Evolutionary conservation across 2,329 filamentous ascomycete species (phyloP), one percentile per base, ranked within the genome.

Genomic region (Curvularia sp.): DNA sequence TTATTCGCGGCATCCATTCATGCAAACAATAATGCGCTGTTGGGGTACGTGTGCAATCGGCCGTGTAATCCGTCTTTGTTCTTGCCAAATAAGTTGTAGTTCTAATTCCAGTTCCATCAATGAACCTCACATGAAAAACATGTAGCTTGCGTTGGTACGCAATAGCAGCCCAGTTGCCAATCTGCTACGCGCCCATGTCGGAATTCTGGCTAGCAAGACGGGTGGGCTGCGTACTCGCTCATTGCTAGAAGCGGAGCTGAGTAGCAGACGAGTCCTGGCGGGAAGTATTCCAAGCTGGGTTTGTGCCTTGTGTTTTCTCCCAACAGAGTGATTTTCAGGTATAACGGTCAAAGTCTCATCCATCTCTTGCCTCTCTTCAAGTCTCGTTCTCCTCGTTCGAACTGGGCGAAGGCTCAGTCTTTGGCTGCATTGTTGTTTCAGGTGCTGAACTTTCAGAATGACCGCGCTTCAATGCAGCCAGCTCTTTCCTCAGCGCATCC

Each of bases 401-500:
- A 18, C 62, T 67, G 3, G 56, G 52, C n/a, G 50, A 43, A 9
- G 64, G 57, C 28, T 67, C 64, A 4, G 60, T 36, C 49, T 67
- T 67, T 27, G 63, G 52, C 34, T 61, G 58, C 5, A 56, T 47
- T 3, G 49, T 34, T 42, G 50, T 43, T 21, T 59, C 62, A 12
- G 55, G 48, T 32, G 52, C 54, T 12, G 43, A 55, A 13, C 55
- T 61, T 8, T 60, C 61, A 1, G 67, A 66, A 25, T 56, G 67
- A 18, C 64, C 61, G 51, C 66, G 60, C 48, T 65, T 71, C 34
- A 76, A 39, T 3, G 68, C 68, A 12, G 70, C 72, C 49, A 91
- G 70, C 73, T 86, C 87, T 66, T 83, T 84, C 72, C 69, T 69
- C 49, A 78, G 45, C 15, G 65, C 65, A 52, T 76, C 75, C 60